Base-by-base conservation (phyloP, 306 rosid species). In the Cajanus cajan region DNA sequence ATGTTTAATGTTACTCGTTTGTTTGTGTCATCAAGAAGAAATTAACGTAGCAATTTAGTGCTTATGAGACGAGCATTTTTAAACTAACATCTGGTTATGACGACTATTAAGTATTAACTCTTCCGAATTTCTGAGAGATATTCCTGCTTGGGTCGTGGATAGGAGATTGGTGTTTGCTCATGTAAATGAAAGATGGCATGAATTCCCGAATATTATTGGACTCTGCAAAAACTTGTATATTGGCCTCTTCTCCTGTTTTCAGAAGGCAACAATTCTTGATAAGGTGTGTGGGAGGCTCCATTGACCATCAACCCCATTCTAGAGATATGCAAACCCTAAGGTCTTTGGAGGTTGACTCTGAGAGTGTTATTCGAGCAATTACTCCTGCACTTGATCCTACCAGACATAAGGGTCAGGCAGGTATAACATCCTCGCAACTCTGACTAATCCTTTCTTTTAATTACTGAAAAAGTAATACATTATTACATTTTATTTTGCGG, bases 401-500 rank as follows among this genome's bases (percentile, higher is more conserved):
- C 40, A 90, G 86, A 70, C 86, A 93, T 72, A 93, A 93, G 86
- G 96, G 97, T 73, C 92, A 90, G 74, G 96, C 96, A 65, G 97
- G 97, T 93, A 31, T 31, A 59, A 59, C 67, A 31, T 11, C 41
- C 28, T 80, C 62, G 31, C 57, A 54, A 65, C 58, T 63, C 45
- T 71, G 15, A 14, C 11, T 69, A 19, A 33, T 71, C 10, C 59
- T n/a, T 47, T 34, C 61, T 13, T 34, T n/a, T 39, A 2, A 7
- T n/a, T 11, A 16, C 2, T 33, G 65, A 24, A 22, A 24, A 57
- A 24, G 36, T 57, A 57, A 24, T 57, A 11, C 6, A 0, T 51
- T 3, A 1, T 48, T 6, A 15, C 7, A 45, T 68, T 12, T 81
- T 57, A 11, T 62, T 48, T 37, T 21, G 15, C 15, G 68, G 15